Percentiles rank a stretch among this genome's conserved stretches.
These are phyloP conservation scores for Malus hybrid DNA, from an alignment of 331 rosid species.

Conservation along the genomic window DNA sequence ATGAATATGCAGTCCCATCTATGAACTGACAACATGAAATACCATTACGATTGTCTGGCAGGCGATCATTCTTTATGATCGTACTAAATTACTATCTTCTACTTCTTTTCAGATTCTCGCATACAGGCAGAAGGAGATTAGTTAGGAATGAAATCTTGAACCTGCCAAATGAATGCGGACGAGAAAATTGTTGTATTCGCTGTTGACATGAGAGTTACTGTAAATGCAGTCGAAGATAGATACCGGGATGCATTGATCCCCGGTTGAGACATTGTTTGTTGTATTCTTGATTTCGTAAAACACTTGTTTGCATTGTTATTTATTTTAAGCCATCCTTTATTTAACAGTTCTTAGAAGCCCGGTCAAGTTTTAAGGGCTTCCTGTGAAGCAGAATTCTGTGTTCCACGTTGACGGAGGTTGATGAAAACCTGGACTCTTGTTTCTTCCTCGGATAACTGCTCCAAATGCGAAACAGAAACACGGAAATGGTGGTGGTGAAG, in stretches of 20 bases:
- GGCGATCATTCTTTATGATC: neutral
- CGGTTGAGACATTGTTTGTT: neutral
- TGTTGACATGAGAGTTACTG: slow-evolving; percentile 6
- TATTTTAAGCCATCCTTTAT: too few species aligned
- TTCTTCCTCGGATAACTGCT: too few species aligned
- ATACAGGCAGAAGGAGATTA: slow-evolving; percentile 50
- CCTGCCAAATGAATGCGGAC: neutral
- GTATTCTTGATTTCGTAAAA: neutral
- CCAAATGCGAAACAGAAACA: too few species aligned
- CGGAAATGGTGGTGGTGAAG: too few species aligned
- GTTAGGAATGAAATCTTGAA: slow-evolving; percentile 7
- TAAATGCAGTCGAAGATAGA: slow-evolving; percentile 5
- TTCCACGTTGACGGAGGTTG: too few species aligned
- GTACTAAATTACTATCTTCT: neutral
- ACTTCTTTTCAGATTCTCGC: slow-evolving; percentile 64
- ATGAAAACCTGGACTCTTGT: too few species aligned
- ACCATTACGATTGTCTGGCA: neutral
- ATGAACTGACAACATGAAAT: neutral
- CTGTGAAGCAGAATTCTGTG: too few species aligned
- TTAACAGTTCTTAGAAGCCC: too few species aligned
- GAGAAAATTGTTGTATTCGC: neutral
- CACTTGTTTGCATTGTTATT: neutral
- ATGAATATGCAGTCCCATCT: neutral
- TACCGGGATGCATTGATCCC: slow-evolving; percentile 4
- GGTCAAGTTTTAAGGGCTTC: too few species aligned